phyloP scores from a whole-genome alignment of 371 early-diverging fungal species.

The Mucor sp. region DNA sequence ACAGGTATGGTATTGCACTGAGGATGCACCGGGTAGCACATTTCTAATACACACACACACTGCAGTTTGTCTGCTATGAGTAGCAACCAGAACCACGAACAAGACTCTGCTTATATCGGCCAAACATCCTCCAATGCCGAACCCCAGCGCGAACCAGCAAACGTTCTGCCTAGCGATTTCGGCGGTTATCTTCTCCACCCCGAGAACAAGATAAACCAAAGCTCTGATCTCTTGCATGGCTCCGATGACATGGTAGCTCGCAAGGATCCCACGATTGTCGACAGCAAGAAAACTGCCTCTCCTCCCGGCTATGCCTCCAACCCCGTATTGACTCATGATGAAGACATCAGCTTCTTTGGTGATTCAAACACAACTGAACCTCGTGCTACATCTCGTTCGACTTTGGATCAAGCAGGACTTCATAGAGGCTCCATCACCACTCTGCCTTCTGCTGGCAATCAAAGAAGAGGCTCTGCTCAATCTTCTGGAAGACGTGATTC shows the following conservation, averaged over 20 bases:
- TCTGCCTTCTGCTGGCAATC: constrained; percentile 15
- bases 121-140: constrained; percentile 1
- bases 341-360: constrained; percentile 21
- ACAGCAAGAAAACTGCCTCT: background rate
- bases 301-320: background rate
- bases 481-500: background rate
- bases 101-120: constrained; percentile 16
- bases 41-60: background rate
- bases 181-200: background rate
- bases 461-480: background rate
- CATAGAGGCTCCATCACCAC: constrained; percentile 18
- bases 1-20: background rate
- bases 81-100: constrained; percentile 2
- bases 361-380: constrained; percentile 14
- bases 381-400: constrained; percentile 9
- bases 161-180: constrained; percentile 2
- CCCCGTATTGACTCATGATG: constrained; percentile 1
- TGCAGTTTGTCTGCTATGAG: background rate
- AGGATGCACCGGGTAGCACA: background rate
- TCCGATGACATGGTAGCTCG: constrained; percentile 17
- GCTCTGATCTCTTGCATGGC: constrained; percentile 5
- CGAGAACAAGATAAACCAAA: background rate
- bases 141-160: constrained; percentile 15
- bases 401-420: constrained; percentile 20
- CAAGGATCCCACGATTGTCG: background rate